Evolutionary conservation across 768 basidiomycete genomes (phyloP).

Genomic region (Russula emetica): DNA sequence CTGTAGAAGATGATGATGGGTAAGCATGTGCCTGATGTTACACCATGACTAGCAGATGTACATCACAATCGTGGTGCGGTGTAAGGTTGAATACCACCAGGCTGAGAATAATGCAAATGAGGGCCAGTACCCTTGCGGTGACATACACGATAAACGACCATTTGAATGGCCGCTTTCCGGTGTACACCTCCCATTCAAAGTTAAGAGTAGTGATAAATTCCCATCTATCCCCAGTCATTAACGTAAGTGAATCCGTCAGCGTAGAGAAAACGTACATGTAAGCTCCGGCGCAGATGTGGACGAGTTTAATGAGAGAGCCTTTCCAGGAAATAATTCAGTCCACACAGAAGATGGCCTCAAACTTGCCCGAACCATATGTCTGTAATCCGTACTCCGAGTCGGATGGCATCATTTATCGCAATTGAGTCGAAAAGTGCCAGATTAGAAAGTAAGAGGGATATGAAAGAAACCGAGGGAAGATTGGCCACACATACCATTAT

Average conservation of each 20-base stretch:
- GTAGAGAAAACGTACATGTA: constrained; percentile 9
- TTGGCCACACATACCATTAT: too few relatives aligned
- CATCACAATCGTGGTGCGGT: constrained; percentile 13
- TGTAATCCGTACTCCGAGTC: neutral
- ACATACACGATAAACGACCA: constrained; percentile 25
- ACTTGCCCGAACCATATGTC: neutral
- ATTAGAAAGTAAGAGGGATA: neutral
- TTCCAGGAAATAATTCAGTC: neutral
- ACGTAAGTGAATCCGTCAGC: neutral
- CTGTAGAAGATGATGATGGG: neutral
- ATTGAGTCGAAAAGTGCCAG: neutral
- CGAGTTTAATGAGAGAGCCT: constrained; percentile 9
- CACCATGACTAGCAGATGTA: neutral
- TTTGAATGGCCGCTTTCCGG: constrained; percentile 21
- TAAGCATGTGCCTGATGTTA: neutral
- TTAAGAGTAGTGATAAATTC: constrained; percentile 20
- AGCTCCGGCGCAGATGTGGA: constrained; percentile 20
- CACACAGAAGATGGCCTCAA: neutral
- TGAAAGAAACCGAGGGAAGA: neutral
- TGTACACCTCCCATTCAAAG: constrained; percentile 26
- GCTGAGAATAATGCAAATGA: constrained; percentile 6
- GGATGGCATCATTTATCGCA: neutral
- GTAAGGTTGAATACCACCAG: constrained; percentile 23
- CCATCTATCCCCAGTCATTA: constrained; percentile 11
- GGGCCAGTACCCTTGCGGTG: constrained; percentile 11